Evolutionary conservation across 306 rosid species (phyloP).

Genomic region (Cucumis melo): DNA sequence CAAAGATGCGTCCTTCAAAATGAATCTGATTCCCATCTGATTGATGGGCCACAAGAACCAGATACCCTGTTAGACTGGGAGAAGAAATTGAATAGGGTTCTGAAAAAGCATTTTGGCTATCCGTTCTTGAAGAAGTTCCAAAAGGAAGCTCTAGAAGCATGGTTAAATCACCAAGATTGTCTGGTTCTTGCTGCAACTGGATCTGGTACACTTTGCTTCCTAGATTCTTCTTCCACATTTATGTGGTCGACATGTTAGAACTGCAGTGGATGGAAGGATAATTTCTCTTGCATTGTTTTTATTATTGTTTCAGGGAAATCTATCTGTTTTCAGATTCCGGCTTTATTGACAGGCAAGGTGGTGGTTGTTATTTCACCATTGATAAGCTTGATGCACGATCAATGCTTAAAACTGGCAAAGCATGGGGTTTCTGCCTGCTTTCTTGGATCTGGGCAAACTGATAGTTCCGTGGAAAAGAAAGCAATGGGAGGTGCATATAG

Average conservation of each 20-base stretch:
- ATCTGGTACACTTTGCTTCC: slow-evolving; percentile 42
- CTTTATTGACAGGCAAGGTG: slow-evolving; percentile 79
- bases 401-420: slow-evolving; percentile 64
- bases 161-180: slow-evolving; percentile 58
- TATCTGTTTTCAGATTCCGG: slow-evolving; percentile 88
- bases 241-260: not conserved
- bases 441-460: slow-evolving; percentile 96
- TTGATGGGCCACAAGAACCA: not conserved
- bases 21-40: slow-evolving; percentile 2
- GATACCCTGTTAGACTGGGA: slow-evolving; percentile 39
- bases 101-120: slow-evolving; percentile 64
- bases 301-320: slow-evolving; percentile 66
- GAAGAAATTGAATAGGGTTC: slow-evolving; percentile 23
- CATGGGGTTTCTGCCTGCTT: slow-evolving; percentile 79
- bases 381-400: slow-evolving; percentile 95
- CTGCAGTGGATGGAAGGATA: slow-evolving; percentile 6
- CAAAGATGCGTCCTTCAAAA: not conserved
- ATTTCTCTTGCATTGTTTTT: slow-evolving; percentile 2
- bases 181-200: slow-evolving; percentile 94
- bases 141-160: slow-evolving; percentile 64
- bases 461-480: slow-evolving; percentile 63
- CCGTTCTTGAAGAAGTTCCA: slow-evolving; percentile 55
- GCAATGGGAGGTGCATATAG: slow-evolving; percentile 75
- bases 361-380: slow-evolving; percentile 93
- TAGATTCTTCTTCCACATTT: not conserved